Conservation (phyloP, 495 filamentous ascomycete genomes). For the Friedmanniomyces endolithicus region DNA sequence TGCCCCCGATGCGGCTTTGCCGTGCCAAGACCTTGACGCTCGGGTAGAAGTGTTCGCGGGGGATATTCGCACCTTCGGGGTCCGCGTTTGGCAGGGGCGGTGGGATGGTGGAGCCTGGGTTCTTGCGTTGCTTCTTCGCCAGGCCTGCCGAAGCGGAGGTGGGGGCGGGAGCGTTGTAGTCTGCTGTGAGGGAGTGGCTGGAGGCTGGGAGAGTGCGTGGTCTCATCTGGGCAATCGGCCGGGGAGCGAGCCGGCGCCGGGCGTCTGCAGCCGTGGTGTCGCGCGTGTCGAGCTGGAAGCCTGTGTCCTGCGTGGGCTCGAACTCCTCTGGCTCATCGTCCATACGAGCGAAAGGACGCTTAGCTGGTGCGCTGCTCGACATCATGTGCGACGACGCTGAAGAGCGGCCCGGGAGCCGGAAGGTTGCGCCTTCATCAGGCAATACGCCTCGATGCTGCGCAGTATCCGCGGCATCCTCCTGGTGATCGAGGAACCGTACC, state of each 20-base stretch:
- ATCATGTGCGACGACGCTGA: conserved; percentile 14
- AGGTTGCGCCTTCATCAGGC: not conserved
- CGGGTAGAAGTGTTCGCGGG: conserved; percentile 1
- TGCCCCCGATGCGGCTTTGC: conserved; percentile 8
- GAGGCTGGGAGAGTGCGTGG: not conserved
- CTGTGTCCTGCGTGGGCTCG: conserved; percentile 21
- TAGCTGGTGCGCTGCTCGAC: conserved; percentile 7
- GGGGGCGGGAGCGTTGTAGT: not conserved
- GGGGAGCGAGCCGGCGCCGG: conserved; percentile 3
- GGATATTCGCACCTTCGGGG: not conserved
- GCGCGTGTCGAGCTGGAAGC: conserved; percentile 21
- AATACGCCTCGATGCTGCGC: conserved; percentile 17
- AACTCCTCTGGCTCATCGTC: conserved; percentile 13
- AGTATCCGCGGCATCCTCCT: conserved; percentile 28
- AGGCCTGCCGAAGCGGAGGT: not conserved
- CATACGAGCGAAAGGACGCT: conserved; percentile 9
- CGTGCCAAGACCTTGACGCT: conserved; percentile 21
- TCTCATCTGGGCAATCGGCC: conserved; percentile 2
- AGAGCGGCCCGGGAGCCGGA: not conserved
- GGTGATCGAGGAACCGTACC: conserved; percentile 29
- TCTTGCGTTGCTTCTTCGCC: conserved; percentile 15
- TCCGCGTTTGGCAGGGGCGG: not conserved
- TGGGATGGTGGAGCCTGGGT: conserved; percentile 15
- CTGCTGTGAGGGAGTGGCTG: not conserved
- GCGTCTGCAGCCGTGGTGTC: conserved; percentile 9